A percentile compares a stretch with the other conserved stretches of the same genome.
These are phyloP conservation scores for Leccinum ochraceum DNA, from an alignment of 768 basidiomycete genomes.

Conservation along the genomic window DNA sequence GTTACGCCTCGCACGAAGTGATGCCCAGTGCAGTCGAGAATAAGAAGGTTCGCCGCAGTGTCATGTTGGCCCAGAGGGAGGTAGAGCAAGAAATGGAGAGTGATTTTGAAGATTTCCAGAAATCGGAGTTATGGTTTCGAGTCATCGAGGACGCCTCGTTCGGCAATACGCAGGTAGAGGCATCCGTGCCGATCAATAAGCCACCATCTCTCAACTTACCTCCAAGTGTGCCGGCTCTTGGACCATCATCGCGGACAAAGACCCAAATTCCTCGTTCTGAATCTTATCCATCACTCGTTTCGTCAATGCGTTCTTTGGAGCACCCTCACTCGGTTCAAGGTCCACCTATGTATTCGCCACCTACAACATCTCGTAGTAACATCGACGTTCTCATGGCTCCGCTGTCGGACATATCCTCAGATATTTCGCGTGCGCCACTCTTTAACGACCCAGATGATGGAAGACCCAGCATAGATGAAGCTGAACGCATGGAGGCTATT, in stretches of 20 bases:
- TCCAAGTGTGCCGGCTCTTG: slow-evolving; percentile 4
- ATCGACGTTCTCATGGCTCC: slow-evolving; percentile 87
- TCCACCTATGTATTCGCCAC: slow-evolving; percentile 19
- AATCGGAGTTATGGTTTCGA: slow-evolving; percentile 91
- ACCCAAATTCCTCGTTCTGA: slow-evolving; percentile 35
- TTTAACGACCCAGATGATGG: slow-evolving; percentile 79
- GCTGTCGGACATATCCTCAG: slow-evolving; percentile 48
- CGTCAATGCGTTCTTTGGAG: slow-evolving; percentile 13
- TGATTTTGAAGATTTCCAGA: slow-evolving; percentile 87
- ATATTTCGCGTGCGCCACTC: slow-evolving; percentile 67
- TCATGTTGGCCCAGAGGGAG: slow-evolving; percentile 83
- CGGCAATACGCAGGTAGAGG: slow-evolving; percentile 15
- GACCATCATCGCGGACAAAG: slow-evolving; percentile 9
- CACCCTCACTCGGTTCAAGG: slow-evolving; percentile 22
- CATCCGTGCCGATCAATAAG: slow-evolving; percentile 1
- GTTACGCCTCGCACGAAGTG: slow-evolving; percentile 57
- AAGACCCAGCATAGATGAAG: slow-evolving; percentile 56
- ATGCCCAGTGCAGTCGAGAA: slow-evolving; percentile 41
- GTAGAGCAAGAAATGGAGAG: slow-evolving; percentile 89
- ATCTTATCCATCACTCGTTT: slow-evolving; percentile 36
- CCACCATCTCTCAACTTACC: slow-evolving; percentile 12
- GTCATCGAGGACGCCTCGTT: slow-evolving; percentile 70
- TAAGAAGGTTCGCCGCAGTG: slow-evolving; percentile 68
- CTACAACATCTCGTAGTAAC: slow-evolving; percentile 40
- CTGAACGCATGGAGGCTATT: slow-evolving; percentile 91